These are phyloP conservation scores for Suhomyces emberorum DNA, from an alignment of 805 yeast species.

Conservation along the genomic window DNA sequence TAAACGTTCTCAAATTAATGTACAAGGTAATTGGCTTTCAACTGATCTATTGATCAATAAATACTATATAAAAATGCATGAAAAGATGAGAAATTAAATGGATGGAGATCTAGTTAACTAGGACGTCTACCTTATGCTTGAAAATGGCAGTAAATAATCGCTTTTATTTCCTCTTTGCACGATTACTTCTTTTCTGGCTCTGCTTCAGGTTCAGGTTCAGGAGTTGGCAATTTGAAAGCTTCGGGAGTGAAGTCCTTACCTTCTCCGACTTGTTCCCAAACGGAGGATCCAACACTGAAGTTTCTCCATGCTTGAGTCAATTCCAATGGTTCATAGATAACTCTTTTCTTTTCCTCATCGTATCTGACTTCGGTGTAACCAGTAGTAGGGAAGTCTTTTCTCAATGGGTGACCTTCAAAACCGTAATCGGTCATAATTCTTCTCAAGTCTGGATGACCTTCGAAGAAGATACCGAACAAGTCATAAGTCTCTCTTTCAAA, in stretches of 20 bases:
- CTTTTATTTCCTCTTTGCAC: not conserved
- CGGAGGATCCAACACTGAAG: constrained; percentile 82
- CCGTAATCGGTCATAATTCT: constrained; percentile 91
- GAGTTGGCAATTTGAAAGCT: constrained; percentile 75
- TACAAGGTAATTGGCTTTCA: too few species aligned
- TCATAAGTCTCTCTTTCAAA: constrained; percentile 88
- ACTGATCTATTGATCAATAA: constrained; percentile 2
- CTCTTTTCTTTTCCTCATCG: constrained; percentile 87
- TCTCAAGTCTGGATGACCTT: constrained; percentile 85
- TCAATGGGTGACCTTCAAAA: constrained; percentile 85
- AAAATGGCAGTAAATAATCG: not conserved
- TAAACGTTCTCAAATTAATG: too few species aligned
- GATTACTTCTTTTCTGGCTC: constrained; percentile 32
- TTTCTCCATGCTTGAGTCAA: constrained; percentile 91
- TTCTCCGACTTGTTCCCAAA: constrained; percentile 89
- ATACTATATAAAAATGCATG: constrained; percentile 7
- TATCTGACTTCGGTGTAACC: constrained; percentile 89
- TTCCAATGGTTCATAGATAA: constrained; percentile 86
- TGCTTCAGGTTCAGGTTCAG: constrained; percentile 69
- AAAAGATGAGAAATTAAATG: constrained; percentile 2
- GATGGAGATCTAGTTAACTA: not conserved
- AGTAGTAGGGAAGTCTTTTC: constrained; percentile 90
- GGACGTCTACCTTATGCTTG: not conserved
- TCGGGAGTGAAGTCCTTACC: constrained; percentile 83
- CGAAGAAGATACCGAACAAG: constrained; percentile 82